Evolutionary conservation across 148 eudicot species (phyloP), one percentile per base, ranked within the genome.

Genomic region (Camellia granthamiana): DNA sequence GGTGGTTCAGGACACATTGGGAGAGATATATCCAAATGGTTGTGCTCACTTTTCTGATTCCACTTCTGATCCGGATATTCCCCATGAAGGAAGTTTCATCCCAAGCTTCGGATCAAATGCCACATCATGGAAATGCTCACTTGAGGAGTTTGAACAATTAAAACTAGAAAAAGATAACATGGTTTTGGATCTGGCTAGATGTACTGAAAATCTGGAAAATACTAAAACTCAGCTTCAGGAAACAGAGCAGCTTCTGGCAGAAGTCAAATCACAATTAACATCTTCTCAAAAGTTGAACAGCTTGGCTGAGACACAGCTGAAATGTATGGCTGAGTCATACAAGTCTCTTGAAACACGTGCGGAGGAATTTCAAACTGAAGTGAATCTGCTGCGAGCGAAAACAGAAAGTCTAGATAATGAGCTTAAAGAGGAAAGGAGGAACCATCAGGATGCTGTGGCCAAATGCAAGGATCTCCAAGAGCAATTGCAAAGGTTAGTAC

Each of bases 291-390:
- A 87, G 77, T 81, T 80, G 81, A 93, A 96, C 77, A 83, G 98
- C 79, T 88, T 93, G 86, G 91, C 94, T 38, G 99, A 96, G 85
- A 96, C 99, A 79, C 99, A 96, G 80, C 92, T 96, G 66, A 96
- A 93, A 84, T 96, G 99, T 84, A 93, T 96, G 98, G 92, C 98
- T 16, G 98, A 92, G 80, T 96, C 99, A 0, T 96, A 96, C 82
- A 94, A 88, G 72, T 84, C 94, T 74, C 94, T 93, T 19, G 98
- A 96, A 88, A 89, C 83, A 69, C 90, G 90, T 56, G 91, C 95
- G 47, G 97, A 84, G 82, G 91, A 91, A 79, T 86, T 94, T 47
- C 91, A 92, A 76, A 74, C 79, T 67, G 95, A 94, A 88, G 86
- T 92, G 55, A 88, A 90, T 79, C 83, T 84, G 51, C 86, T 96